These are phyloP conservation scores for Penicillium alfredii DNA, from an alignment of 495 filamentous ascomycete species.

Conservation along the genomic window DNA sequence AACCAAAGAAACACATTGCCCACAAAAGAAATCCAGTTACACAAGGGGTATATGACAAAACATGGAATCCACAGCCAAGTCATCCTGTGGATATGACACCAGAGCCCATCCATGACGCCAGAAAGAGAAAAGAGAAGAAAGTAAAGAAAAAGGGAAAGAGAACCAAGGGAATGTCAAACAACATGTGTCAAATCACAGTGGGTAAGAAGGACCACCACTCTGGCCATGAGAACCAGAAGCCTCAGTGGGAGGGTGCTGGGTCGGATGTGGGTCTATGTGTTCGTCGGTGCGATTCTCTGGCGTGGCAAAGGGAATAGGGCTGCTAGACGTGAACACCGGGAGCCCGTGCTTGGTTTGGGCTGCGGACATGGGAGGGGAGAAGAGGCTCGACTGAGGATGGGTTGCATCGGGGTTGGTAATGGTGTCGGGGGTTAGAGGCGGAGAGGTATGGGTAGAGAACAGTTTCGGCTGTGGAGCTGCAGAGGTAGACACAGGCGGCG, in stretches of 20 bases:
- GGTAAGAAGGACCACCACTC: background rate
- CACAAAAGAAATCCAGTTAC: background rate
- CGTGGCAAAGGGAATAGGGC: constrained; percentile 45
- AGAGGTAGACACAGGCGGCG: background rate
- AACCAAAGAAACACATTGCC: too few relatives aligned
- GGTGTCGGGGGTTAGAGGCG: constrained; percentile 21
- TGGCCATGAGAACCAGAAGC: background rate
- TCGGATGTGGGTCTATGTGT: background rate
- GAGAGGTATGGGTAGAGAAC: constrained; percentile 9
- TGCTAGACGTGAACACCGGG: constrained; percentile 47
- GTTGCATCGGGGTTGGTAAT: constrained; percentile 2
- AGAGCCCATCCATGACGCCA: constrained; percentile 1
- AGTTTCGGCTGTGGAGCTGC: constrained; percentile 3
- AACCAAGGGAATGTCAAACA: background rate
- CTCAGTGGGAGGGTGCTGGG: background rate
- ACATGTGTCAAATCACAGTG: too few relatives aligned
- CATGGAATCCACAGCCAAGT: constrained; percentile 1
- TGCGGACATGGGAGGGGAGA: constrained; percentile 28
- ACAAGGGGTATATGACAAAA: constrained; percentile 26
- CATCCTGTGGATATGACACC: background rate
- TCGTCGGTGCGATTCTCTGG: constrained; percentile 1
- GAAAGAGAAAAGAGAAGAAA: constrained; percentile 8
- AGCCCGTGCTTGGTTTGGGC: constrained; percentile 38
- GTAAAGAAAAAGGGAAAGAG: constrained; percentile 1
- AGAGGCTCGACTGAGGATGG: constrained; percentile 16